These are phyloP conservation scores for Emmonsia crescens DNA, from an alignment of 2,329 filamentous ascomycete species.

Conservation along the genomic window DNA sequence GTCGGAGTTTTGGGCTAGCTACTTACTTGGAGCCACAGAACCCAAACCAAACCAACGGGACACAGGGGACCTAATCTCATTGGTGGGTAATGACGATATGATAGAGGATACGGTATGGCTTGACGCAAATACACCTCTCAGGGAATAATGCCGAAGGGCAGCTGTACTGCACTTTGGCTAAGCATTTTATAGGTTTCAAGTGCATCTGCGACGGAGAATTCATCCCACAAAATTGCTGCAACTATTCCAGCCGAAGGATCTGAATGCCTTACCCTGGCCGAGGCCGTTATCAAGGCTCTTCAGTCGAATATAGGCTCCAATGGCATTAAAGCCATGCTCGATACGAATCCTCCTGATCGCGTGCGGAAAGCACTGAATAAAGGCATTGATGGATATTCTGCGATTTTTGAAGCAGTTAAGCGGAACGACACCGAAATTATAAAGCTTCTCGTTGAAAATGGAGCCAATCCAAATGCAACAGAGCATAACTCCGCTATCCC, in stretches of 20 bases:
- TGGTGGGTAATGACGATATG: background rate
- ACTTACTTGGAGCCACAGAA: background rate
- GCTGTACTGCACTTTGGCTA: background rate
- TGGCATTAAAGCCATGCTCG: constrained; percentile 7
- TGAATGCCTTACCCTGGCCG: background rate
- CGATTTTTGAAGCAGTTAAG: constrained; percentile 8
- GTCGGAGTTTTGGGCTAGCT: background rate
- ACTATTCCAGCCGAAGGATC: background rate
- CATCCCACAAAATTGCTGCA: background rate
- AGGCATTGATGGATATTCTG: constrained; percentile 6
- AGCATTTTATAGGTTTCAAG: background rate
- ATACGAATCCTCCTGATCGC: background rate
- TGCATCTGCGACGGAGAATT: background rate
- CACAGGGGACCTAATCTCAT: background rate
- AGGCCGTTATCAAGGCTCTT: constrained; percentile 7
- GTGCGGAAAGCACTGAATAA: constrained; percentile 2
- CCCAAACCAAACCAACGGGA: background rate
- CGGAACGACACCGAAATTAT: constrained; percentile 7
- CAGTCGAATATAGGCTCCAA: constrained; percentile 1
- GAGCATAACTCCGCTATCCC: constrained; percentile 6
- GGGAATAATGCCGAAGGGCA: background rate
- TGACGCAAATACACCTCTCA: background rate
- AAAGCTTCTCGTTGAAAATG: constrained; percentile 9
- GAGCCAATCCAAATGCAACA: constrained; percentile 11
- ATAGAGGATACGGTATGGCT: background rate